phyloP scores from a whole-genome alignment of 371 early-diverging fungal species.

The Lichtheimia corymbifera region DNA sequence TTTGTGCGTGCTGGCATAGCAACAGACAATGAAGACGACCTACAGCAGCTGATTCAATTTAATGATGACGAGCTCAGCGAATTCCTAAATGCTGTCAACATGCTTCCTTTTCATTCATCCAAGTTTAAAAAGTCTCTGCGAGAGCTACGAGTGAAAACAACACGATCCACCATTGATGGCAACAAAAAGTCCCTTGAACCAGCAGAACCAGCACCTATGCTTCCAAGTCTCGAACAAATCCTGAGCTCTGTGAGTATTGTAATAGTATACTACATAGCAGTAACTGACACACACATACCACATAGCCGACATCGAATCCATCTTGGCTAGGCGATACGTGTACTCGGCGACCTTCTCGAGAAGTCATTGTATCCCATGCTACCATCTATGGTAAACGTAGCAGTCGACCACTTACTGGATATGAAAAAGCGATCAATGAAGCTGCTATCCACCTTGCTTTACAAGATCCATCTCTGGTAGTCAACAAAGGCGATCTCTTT shows the following conservation, averaged over 20 bases:
- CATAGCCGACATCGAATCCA: neutral
- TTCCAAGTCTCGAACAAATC: neutral
- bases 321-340: neutral
- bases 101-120: constrained; percentile 56
- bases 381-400: constrained; percentile 59
- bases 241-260: neutral
- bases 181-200: neutral
- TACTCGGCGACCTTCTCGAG: constrained; percentile 11
- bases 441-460: constrained; percentile 56
- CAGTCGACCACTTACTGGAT: constrained; percentile 49
- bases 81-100: constrained; percentile 40
- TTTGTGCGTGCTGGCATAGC: constrained; percentile 49
- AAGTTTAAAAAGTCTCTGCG: constrained; percentile 47
- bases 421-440: constrained; percentile 59
- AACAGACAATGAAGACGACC: constrained; percentile 39
- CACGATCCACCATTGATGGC: neutral
- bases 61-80: constrained; percentile 53
- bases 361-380: constrained; percentile 52
- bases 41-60: constrained; percentile 46
- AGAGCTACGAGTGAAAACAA: constrained; percentile 18
- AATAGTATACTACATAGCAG: too few species aligned
- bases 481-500: constrained; percentile 52
- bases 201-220: neutral
- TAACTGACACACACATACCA: neutral
- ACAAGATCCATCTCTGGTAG: constrained; percentile 46